Evolutionary conservation across 228 moss, liverwort and hornwort species (phyloP), one percentile per base, ranked within the genome.

Genomic region (Sphagnum magellanicum): DNA sequence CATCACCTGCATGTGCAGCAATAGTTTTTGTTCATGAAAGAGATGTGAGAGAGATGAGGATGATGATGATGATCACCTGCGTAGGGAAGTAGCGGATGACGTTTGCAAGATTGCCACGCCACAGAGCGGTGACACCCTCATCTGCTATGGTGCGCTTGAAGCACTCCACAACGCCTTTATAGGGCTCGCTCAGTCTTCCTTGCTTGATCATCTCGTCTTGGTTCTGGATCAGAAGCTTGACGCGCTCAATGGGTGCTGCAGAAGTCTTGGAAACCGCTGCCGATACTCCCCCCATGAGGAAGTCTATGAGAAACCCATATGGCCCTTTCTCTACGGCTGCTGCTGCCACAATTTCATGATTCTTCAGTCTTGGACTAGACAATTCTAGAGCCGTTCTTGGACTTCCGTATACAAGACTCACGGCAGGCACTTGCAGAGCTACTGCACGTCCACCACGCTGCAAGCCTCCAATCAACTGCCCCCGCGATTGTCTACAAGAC

Each of bases 201-300:
- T 82, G 79, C 63, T 82, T 82, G 71, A 82, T 79, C 82, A 82
- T 73, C 71, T 82, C 82, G 65, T 82, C 73, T 73, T 78, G 78
- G 78, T 82, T 83, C 70, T 83, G 83, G 57, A 83, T 70, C 46
- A 83, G 71, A 4, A 83, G 77, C 70, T 83, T 83, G 16, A 83
- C 52, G 13, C 83, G 79, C 83, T 83, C 83, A 72, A 83, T 83
- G 16, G 83, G 83, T 5, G 83, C 83, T 52, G 83, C 83, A n/a
- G 79, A 61, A 32, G 83, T 83, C 72, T 83, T 83, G 74, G 79
- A 79, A 8, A 83, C 83, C 12, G 83, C 79, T 4, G 83, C 79
- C 12, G 83, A 79, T 69, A 83, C 61, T 50, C 83, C 83, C 64
- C 83, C 83, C 72, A 83, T 71, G 70, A 80, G 49, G 65, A 83